phyloP scores from a whole-genome alignment of 805 yeast genomes.

The Starmera pachycereana region DNA sequence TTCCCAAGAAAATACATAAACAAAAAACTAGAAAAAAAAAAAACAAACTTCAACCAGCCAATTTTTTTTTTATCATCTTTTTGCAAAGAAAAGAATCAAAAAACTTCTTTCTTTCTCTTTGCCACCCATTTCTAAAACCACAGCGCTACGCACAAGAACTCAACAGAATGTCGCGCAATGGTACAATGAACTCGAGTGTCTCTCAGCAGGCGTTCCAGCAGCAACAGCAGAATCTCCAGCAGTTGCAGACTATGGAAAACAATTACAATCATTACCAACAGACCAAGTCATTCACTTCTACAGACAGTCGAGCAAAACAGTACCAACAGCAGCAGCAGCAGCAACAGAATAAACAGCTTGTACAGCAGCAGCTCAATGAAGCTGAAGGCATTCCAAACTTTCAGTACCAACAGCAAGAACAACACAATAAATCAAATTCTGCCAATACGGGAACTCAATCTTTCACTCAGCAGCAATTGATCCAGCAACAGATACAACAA shows the following conservation, averaged over 20 bases:
- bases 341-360: background rate
- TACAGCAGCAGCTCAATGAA: constrained; percentile 2
- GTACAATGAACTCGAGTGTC: constrained; percentile 26
- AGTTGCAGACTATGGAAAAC: constrained; percentile 32
- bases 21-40: too few relatives aligned
- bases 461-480: background rate
- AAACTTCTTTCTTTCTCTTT: too few relatives aligned
- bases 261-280: constrained; percentile 29
- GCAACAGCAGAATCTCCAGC: constrained; percentile 34
- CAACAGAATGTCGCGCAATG: constrained; percentile 21
- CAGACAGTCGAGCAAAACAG: constrained; percentile 15
- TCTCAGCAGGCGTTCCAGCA: constrained; percentile 32
- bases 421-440: constrained; percentile 2
- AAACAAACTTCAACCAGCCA: too few relatives aligned
- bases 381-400: background rate
- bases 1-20: too few relatives aligned
- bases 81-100: too few relatives aligned
- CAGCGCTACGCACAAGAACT: background rate
- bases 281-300: constrained; percentile 31
- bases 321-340: background rate
- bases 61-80: too few relatives aligned
- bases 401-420: constrained; percentile 1
- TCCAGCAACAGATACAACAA: constrained; percentile 8
- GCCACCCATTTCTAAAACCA: too few relatives aligned
- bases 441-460: constrained; percentile 1